Conservation (phyloP, 768 basidiomycete species). For the Panellus pusillus region DNA sequence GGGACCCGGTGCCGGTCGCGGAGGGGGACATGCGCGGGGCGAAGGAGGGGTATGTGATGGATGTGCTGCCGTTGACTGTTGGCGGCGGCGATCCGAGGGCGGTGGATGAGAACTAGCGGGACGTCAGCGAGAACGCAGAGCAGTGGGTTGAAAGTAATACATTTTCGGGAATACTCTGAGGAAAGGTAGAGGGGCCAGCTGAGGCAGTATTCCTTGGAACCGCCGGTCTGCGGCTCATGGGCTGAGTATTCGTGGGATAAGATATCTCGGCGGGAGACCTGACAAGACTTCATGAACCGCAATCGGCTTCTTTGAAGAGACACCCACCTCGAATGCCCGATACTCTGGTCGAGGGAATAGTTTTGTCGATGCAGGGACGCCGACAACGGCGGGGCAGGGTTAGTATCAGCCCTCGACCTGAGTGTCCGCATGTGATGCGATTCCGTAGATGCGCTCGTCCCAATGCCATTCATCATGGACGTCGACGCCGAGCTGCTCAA, state of each 20-base stretch:
- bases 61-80: slow-evolving; percentile 39
- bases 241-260: slow-evolving; percentile 16
- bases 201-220: slow-evolving; percentile 15
- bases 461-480: slow-evolving; percentile 20
- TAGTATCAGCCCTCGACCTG: slow-evolving; percentile 25
- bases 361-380: slow-evolving; percentile 29
- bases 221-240: slow-evolving; percentile 18
- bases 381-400: slow-evolving; percentile 15
- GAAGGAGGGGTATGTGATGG: slow-evolving; percentile 58
- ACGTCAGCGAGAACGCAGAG: slow-evolving; percentile 10
- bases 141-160: slow-evolving; percentile 30
- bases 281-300: background rate
- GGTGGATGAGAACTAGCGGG: slow-evolving; percentile 37
- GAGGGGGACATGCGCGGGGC: slow-evolving; percentile 39
- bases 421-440: slow-evolving; percentile 35
- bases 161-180: slow-evolving; percentile 50
- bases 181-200: slow-evolving; percentile 32
- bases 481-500: background rate
- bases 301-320: background rate
- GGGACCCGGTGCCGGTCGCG: slow-evolving; percentile 37
- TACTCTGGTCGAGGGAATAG: slow-evolving; percentile 42
- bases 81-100: slow-evolving; percentile 35
- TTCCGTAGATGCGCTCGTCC: slow-evolving; percentile 8
- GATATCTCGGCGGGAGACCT: slow-evolving; percentile 45
- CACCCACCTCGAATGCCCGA: slow-evolving; percentile 44